A percentile compares a stretch with the other conserved stretches of the same genome.
Evolutionary conservation across 192 early-diverging fungal genomes (phyloP).

Genomic region (Linnemannia hyalina): DNA sequence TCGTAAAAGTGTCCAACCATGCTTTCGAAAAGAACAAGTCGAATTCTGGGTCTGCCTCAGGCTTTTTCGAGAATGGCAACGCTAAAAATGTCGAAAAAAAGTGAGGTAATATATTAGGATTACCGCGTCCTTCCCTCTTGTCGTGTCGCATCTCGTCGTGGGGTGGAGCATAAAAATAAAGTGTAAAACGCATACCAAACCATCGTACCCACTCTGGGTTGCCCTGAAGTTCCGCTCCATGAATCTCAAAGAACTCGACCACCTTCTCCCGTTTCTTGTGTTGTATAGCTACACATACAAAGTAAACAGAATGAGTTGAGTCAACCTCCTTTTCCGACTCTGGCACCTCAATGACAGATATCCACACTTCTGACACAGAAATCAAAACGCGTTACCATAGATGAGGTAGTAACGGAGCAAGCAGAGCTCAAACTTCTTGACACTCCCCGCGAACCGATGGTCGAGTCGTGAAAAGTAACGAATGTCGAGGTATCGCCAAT

Average conservation of each 20-base stretch:
- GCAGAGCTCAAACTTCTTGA: constrained; percentile 72
- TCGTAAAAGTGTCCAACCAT: constrained; percentile 72
- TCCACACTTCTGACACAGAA: too few relatives aligned
- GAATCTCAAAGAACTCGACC: constrained; percentile 71
- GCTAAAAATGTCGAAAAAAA: constrained; percentile 36
- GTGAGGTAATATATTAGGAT: neutral
- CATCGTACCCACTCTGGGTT: constrained; percentile 72
- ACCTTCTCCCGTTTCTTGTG: constrained; percentile 68
- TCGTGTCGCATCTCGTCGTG: neutral
- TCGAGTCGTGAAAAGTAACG: constrained; percentile 76
- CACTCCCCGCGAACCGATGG: constrained; percentile 65
- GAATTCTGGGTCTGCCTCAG: constrained; percentile 67
- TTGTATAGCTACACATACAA: constrained; percentile 59
- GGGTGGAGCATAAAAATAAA: neutral
- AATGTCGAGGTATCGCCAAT: constrained; percentile 73
- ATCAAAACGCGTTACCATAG: constrained; percentile 57
- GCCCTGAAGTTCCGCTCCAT: constrained; percentile 68
- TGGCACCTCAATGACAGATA: too few relatives aligned
- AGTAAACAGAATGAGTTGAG: neutral
- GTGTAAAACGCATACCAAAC: constrained; percentile 63
- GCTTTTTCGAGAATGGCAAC: constrained; percentile 70
- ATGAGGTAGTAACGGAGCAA: constrained; percentile 72
- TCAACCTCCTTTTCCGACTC: neutral
- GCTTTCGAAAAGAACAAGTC: constrained; percentile 72
- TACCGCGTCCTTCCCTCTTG: neutral